A percentile compares a stretch with the other conserved stretches of the same genome.
Evolutionary conservation across 345 rosid species (phyloP).

Genomic region (Gossypium arboreum): DNA sequence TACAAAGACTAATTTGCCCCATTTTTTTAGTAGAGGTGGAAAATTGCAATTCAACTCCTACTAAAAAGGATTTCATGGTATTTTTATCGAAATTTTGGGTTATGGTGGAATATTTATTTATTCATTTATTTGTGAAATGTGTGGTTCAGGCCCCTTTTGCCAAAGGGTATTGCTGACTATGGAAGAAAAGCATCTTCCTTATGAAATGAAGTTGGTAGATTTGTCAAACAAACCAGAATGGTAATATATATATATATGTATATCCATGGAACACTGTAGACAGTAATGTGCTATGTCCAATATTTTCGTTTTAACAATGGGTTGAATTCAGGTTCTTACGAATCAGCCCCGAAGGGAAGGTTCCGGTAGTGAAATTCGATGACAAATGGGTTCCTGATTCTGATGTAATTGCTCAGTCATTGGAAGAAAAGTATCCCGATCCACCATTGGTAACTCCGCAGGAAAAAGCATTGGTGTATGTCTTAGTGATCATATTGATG

Average conservation of each 20-base stretch:
- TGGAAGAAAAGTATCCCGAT: conserved; percentile 86
- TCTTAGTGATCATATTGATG: not conserved
- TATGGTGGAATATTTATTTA: not conserved
- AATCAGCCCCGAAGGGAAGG: conserved; percentile 84
- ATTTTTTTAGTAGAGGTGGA: too few species aligned
- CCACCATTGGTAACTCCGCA: conserved; percentile 75
- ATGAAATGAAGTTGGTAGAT: conserved; percentile 84
- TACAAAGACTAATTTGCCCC: too few species aligned
- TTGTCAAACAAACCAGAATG: conserved; percentile 85
- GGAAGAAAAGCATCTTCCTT: conserved; percentile 88
- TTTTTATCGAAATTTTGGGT: not conserved
- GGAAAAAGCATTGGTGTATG: conserved; percentile 84
- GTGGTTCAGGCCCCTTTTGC: conserved; percentile 71
- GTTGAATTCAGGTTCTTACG: conserved; percentile 64
- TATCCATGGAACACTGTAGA: not conserved
- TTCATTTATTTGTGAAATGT: not conserved
- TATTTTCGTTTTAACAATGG: not conserved
- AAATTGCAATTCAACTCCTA: too few species aligned
- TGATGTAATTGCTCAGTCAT: conserved; percentile 71
- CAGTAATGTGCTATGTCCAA: not conserved
- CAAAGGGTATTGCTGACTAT: conserved; percentile 80
- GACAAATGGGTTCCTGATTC: conserved; percentile 95
- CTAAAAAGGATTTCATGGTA: too few species aligned
- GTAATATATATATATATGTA: conserved; percentile 23
- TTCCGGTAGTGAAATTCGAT: conserved; percentile 76